Evolutionary conservation across 2,329 filamentous ascomycete genomes (phyloP).

Genomic region (Mycocentrospora acerina): DNA sequence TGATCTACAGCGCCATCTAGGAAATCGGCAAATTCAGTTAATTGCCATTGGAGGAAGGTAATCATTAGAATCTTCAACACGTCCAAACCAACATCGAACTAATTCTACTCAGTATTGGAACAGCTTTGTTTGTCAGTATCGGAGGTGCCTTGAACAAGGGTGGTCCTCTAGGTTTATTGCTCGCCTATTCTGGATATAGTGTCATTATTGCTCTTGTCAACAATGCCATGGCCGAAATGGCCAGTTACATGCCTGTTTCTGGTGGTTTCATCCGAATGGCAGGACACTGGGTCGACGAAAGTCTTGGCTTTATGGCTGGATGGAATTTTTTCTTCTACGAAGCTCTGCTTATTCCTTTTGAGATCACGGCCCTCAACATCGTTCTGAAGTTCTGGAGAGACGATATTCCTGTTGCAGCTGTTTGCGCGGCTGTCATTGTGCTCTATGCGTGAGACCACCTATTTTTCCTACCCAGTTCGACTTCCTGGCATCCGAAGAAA

Average conservation of each 20-base stretch:
- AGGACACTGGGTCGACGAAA: slow-evolving; percentile 67
- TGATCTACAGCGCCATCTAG: slow-evolving; percentile 42
- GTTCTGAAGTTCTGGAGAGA: slow-evolving; percentile 48
- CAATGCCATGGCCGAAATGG: slow-evolving; percentile 68
- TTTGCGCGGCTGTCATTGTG: slow-evolving; percentile 45
- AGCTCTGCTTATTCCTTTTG: slow-evolving; percentile 53
- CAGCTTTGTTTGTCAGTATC: slow-evolving; percentile 62
- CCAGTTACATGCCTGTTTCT: slow-evolving; percentile 61
- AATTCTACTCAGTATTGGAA: slow-evolving; percentile 45
- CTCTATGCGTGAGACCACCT: slow-evolving; percentile 42
- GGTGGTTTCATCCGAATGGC: slow-evolving; percentile 66
- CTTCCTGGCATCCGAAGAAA: neutral
- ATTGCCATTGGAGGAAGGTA: slow-evolving; percentile 47
- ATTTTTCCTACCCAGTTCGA: neutral
- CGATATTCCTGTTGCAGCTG: slow-evolving; percentile 45
- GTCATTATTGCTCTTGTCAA: slow-evolving; percentile 62
- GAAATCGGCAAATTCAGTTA: slow-evolving; percentile 44
- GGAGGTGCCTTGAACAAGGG: slow-evolving; percentile 56
- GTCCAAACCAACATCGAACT: no score
- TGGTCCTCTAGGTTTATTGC: slow-evolving; percentile 56
- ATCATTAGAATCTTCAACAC: no score
- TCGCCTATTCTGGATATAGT: slow-evolving; percentile 61
- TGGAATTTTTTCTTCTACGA: slow-evolving; percentile 58
- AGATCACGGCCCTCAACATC: slow-evolving; percentile 50
- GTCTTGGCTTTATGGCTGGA: slow-evolving; percentile 59